Base-by-base conservation (phyloP, 352 stramenopile species). In the Globisporangium camurandrum region DNA sequence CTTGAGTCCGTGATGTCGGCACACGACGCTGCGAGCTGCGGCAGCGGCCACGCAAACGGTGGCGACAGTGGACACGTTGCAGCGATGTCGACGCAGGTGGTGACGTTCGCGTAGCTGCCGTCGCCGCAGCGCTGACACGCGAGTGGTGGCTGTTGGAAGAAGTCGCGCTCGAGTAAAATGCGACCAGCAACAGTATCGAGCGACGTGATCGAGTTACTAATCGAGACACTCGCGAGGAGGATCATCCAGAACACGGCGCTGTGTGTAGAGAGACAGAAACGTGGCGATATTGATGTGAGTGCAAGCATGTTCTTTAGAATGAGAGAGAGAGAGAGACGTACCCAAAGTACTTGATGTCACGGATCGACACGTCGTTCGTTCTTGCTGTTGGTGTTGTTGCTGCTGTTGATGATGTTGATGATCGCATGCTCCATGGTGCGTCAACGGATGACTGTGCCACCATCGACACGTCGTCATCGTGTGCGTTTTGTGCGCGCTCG, bases 111-210 rank as follows among this genome's bases (percentile, higher is more conserved):
- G 40, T 83, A 78, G 11, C 53, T 57, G 7, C 62, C 67, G 28
- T 64, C 54, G 8, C 67, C 66, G 33, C 69, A 81, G 28, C 65
- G 61, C 14, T 26, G 41, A 49, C 69, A 81, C 10, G 55, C 44
- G 6, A 14, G 10, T 1, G 69, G 69, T 19, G 64, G 67, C 1
- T 23, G 31, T 3, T 57, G 59, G 36, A 76, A 77, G 33, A 64
- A 92, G 53, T 91, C 72, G 26, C 82, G 62, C 47, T 96, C 81
- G 39, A 93, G 62, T 16, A 96, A 46, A 27, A 96, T 61, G 22
- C 71, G 84, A 16, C 62, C 69, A 3, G 83, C 75, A 3, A 96
- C 77, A 42, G 75, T 90, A 51, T 95, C 94, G 40, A 95, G 94
- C 7, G 86, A 84, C 16, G 95, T 59, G 24, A 95, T 71, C 23